Base-by-base conservation (phyloP, 2,329 filamentous ascomycete species). In the Aspergillus sp. region DNA sequence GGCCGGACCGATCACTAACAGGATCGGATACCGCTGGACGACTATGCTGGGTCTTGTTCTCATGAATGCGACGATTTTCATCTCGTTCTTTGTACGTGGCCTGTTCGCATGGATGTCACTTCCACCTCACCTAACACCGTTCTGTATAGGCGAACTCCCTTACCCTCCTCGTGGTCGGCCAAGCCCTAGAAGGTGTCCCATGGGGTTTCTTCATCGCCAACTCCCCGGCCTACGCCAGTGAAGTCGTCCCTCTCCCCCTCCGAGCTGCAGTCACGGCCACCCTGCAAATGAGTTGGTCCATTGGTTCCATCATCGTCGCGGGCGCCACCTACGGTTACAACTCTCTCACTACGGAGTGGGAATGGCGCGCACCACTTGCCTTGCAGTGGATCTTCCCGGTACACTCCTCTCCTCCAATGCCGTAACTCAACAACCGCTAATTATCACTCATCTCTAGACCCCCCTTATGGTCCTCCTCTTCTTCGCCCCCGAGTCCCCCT, bases 1-100 rank as follows among this genome's bases (percentile, higher is more conserved):
- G 41, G 84, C 85, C 41, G 86, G 86, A 49, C 85, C 85, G n/a
- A 69, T 88, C 54, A 87, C 85, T 65, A 86, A 79, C 70, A 65
- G 74, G 2, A 79, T 87, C 64, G 85, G 85, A 57, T 88, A 88
- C 72, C 84, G 85, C 30, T 87, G 80, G 79, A 80, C 85, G 0
- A 87, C 83, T 53, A 77, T 88, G n/a, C 39, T 65, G 47, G 84
- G 76, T 12, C 79, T 88, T 57, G 83, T 87, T 73, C 56, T 82
- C 39, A 72, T 88, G 72, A 88, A 87, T 71, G 81, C 70, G 63
- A 84, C 84, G 66, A 87, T 87, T 74, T 85, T 87, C 68, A 70
- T 85, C 63, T 86, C 84, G 66, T 87, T 84, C 75, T 87, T 85
- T 65, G 82, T 77, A 56, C 71, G 73, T 71, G 17, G 0, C 12